These are phyloP conservation scores for Fusarium anguioides DNA, from an alignment of 2,329 filamentous ascomycete genomes.

Conservation along the genomic window DNA sequence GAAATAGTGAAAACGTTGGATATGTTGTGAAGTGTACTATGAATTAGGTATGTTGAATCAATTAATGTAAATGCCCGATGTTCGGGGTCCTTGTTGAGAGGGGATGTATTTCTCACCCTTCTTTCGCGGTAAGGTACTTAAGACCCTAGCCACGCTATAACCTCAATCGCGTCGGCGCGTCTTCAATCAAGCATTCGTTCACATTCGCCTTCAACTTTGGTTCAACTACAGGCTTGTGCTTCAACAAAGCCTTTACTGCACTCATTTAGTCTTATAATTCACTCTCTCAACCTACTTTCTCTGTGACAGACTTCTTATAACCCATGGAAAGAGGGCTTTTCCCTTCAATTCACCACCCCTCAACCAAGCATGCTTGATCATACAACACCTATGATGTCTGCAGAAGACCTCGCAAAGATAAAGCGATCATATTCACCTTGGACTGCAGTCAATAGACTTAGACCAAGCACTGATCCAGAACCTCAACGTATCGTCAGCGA, in stretches of 20 bases:
- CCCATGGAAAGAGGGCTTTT: neutral
- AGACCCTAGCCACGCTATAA: conserved; percentile 5
- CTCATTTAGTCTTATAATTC: neutral
- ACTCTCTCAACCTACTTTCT: neutral
- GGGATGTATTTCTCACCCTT: conserved; percentile 20
- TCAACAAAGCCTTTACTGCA: neutral
- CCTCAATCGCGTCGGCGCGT: conserved; percentile 39
- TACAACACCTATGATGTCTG: conserved; percentile 1
- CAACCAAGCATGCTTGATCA: conserved; percentile 11
- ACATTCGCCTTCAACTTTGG: neutral
- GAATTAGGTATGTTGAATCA: neutral
- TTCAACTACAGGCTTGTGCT: neutral
- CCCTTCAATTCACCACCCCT: neutral
- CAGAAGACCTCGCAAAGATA: conserved; percentile 21
- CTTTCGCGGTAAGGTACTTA: conserved; percentile 13
- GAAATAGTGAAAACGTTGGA: neutral
- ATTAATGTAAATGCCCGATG: neutral
- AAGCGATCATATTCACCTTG: conserved; percentile 33
- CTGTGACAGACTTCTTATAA: neutral
- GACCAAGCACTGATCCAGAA: conserved; percentile 5
- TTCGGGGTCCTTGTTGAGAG: neutral
- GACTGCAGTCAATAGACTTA: conserved; percentile 22
- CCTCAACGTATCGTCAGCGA: conserved; percentile 43
- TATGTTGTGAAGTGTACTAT: neutral
- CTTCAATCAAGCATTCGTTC: conserved; percentile 1